These are phyloP conservation scores for Penicillium sp. DNA, from an alignment of 2,329 filamentous ascomycete genomes.

Conservation along the genomic window DNA sequence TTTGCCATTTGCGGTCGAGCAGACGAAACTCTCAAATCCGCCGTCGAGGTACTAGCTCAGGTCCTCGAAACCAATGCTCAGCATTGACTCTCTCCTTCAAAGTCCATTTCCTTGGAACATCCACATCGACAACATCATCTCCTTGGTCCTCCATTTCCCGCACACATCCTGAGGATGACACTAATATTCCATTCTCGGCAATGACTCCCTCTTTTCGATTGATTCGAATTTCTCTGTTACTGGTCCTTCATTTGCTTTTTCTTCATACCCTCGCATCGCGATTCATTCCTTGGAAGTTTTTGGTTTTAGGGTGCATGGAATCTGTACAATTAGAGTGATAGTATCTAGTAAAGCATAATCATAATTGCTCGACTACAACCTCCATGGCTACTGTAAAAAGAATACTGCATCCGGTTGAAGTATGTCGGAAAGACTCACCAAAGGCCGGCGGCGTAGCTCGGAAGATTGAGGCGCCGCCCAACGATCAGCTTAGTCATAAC, in stretches of 20 bases:
- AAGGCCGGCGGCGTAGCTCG: too few species aligned
- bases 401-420: not conserved
- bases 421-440: not conserved
- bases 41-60: slow-evolving; percentile 38
- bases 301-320: not conserved
- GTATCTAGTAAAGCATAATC: slow-evolving; percentile 20
- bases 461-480: slow-evolving; percentile 6
- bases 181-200: not conserved
- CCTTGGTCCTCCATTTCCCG: slow-evolving; percentile 3
- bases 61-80: slow-evolving; percentile 36
- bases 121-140: not conserved
- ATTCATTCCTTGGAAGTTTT: slow-evolving; percentile 10
- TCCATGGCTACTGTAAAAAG: not conserved
- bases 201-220: slow-evolving; percentile 5
- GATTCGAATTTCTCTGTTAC: slow-evolving; percentile 2
- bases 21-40: slow-evolving; percentile 37
- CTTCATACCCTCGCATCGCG: slow-evolving; percentile 28
- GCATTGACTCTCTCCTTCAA: slow-evolving; percentile 3
- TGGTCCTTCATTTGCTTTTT: slow-evolving; percentile 2
- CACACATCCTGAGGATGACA: not conserved
- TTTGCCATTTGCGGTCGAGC: slow-evolving; percentile 36
- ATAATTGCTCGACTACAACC: slow-evolving; percentile 15
- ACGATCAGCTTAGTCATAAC: slow-evolving; percentile 10
- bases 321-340: slow-evolving; percentile 19
- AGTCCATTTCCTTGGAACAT: slow-evolving; percentile 2